Evolutionary conservation across 768 basidiomycete genomes (phyloP).

Genomic region (Phaffia australis): DNA sequence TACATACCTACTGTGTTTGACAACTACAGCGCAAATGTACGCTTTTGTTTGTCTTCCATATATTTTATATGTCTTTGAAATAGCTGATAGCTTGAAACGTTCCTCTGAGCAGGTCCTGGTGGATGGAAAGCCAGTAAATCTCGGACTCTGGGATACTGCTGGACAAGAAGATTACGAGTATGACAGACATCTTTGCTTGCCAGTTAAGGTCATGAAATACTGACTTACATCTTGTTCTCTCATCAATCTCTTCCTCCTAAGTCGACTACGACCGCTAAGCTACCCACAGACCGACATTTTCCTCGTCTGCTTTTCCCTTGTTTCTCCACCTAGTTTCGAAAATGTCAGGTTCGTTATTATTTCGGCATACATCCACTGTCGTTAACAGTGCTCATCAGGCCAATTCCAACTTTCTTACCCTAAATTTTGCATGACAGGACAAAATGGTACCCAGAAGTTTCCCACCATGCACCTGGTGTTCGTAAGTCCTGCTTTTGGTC

Average conservation of each 20-base stretch:
- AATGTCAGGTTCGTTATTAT: constrained; percentile 39
- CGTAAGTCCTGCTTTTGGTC: neutral
- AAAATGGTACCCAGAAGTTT: constrained; percentile 43
- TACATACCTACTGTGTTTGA: constrained; percentile 63
- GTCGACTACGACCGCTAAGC: constrained; percentile 83
- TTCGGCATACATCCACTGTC: neutral
- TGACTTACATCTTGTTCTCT: neutral
- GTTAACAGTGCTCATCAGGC: neutral
- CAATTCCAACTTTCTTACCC: neutral
- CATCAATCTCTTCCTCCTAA: constrained; percentile 13
- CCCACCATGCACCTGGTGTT: constrained; percentile 13
- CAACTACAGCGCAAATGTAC: constrained; percentile 53
- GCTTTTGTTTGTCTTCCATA: too few species aligned
- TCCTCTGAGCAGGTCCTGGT: constrained; percentile 62
- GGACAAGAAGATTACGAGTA: constrained; percentile 64
- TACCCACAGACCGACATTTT: constrained; percentile 99
- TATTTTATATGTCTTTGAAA: neutral
- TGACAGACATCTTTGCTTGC: constrained; percentile 17
- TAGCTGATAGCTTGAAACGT: neutral
- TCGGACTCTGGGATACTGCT: constrained; percentile 89
- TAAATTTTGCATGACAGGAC: constrained; percentile 60
- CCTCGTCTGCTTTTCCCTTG: constrained; percentile 96
- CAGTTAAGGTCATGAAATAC: too few species aligned
- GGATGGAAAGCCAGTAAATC: constrained; percentile 67
- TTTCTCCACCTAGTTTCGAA: constrained; percentile 95